Base-by-base conservation (phyloP, 2,329 filamentous ascomycete genomes). In the Penicillium fuscoglaucum region DNA sequence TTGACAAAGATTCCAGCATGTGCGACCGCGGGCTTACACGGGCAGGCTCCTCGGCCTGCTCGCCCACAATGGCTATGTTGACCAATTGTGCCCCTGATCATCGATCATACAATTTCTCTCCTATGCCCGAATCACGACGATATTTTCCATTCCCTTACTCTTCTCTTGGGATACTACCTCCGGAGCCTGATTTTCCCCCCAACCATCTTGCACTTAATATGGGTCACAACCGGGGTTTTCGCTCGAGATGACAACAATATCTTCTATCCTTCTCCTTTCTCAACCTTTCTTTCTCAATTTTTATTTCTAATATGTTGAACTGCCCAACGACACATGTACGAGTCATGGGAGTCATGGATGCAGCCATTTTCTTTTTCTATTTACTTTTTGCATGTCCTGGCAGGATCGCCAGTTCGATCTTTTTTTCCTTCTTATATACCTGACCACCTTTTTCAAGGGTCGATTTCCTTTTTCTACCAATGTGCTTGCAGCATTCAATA, bases 321-420 rank as follows among this genome's bases (percentile, higher is more conserved):
- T 54, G 46, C 40, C 52, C 39, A 35, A 43, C 33, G 41, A 41
- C 41, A 55, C 45, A 57, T 60, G 51, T 50, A 61, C 50, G 60
- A 61, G 46, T 57, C 57, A 61, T 50, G 57, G 53, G 60, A 61
- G 46, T 57, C 57, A 61, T 51, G 57, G 53, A 56, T 26, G 40
- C 48, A 49, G 31, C 56, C 28, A 24, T 45, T 31, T 57, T 37
- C 31, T 44, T 24, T 41, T 21, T 41, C 43, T 28, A 4, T 54
- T 47, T 19, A 10, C 26, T 47, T 57, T 57, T 53, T 53, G 55
- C 55, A 54, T 54, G 28, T 54, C 19, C 52, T 58, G 56, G 56
- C 52, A 55, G 51, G 56, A 55, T 50, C 44, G 52, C 56, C 45
- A 50, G 55, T 35, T 53, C 41, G 19, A 45, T 50, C 37, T 58